Evolutionary conservation across 768 basidiomycete species (phyloP), one percentile per base, ranked within the genome.

Genomic region (Roridomyces roridus): DNA sequence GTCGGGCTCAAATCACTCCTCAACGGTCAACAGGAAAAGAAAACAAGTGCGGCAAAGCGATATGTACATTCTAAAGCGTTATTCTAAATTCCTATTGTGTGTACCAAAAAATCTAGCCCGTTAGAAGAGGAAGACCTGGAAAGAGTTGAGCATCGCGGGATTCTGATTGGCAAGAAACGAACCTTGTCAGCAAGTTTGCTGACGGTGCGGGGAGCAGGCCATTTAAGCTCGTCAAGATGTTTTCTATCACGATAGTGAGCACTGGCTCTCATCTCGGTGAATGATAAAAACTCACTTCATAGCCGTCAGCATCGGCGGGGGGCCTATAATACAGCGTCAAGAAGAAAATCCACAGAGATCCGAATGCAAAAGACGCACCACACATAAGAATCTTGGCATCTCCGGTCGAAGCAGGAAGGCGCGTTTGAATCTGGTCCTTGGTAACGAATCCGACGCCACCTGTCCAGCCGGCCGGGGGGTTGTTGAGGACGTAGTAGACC

Each of bases 161-260:
- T 29, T 11, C 31, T 39, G 36, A 37, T 42, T 21, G 42, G 42
- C 39, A 28, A 9, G 34, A 10, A 37, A 29, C 59, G 40, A 69
- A 89, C 92, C 83, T 92, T 85, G 71, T 98, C 96, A 50, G 83
- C 88, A 43, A 96, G 85, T 79, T 98, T 99, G 85, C 91, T 94
- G 75, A 97, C 82, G 7, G 93, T 86, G 61, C 91, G 85, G 6
- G 97, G 94, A 24, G 87, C 85, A 39, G 93, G 89, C 77, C 94
- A 97, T 63, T 85, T 87, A 68, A 99, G 85, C 49, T 89, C 91
- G 25, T 85, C 88, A 20, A 99, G 84, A 70, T 96, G 88, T 82
- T 91, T 94, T 80, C 93, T 95, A 60, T 15, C 26, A 25, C 29
- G 6, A 44, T 24, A 55, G 48, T 44, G 46, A 55, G 25, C 59